These are phyloP conservation scores for Microcyclospora pomicola DNA, from an alignment of 2,329 filamentous ascomycete genomes.

Conservation along the genomic window DNA sequence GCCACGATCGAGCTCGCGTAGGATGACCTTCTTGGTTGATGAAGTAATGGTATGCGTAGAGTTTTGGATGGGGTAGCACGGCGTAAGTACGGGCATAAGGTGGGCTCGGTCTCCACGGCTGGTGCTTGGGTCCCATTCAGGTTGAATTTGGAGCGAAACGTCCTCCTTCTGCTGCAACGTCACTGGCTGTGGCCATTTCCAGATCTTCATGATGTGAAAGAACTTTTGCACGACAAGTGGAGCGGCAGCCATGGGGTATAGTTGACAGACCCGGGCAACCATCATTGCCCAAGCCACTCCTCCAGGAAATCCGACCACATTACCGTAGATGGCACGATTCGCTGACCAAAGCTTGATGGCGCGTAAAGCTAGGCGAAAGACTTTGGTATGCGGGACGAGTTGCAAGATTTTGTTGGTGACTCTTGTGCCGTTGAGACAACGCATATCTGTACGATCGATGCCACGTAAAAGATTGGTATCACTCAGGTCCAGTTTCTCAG, in stretches of 20 bases:
- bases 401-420: slow-evolving; percentile 87
- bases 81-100: slow-evolving; percentile 96
- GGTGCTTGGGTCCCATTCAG: slow-evolving; percentile 82
- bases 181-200: slow-evolving; percentile 91
- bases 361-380: slow-evolving; percentile 76
- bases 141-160: slow-evolving; percentile 55
- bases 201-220: slow-evolving; percentile 79
- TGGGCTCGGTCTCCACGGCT: slow-evolving; percentile 73
- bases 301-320: slow-evolving; percentile 91
- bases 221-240: slow-evolving; percentile 87
- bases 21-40: slow-evolving; percentile 74
- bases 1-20: slow-evolving; percentile 66
- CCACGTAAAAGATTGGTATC: slow-evolving; percentile 78
- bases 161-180: slow-evolving; percentile 75
- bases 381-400: slow-evolving; percentile 75
- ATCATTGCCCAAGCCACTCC: slow-evolving; percentile 98
- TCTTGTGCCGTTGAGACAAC: slow-evolving; percentile 84
- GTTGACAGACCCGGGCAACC: slow-evolving; percentile 85
- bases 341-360: slow-evolving; percentile 97
- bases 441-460: slow-evolving; percentile 71
- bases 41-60: slow-evolving; percentile 85
- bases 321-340: slow-evolving; percentile 81
- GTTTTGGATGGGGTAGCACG: slow-evolving; percentile 95
- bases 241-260: slow-evolving; percentile 84
- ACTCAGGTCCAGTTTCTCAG: slow-evolving; percentile 54